These are phyloP conservation scores for Urtica urens DNA, from an alignment of 306 rosid species.

Conservation along the genomic window DNA sequence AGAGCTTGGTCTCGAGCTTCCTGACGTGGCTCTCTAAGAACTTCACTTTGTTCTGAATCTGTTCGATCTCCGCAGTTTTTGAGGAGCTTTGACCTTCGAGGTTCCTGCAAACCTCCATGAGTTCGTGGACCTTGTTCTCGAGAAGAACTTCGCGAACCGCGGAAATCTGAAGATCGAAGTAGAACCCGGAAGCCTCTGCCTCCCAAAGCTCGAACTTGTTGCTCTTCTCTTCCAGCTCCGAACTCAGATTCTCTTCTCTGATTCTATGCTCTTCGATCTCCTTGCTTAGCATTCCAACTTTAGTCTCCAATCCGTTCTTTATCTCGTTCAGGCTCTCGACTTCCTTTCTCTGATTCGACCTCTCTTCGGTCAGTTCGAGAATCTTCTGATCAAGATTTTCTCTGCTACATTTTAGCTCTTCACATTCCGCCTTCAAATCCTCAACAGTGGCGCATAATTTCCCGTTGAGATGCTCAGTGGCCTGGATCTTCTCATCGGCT, in stretches of 20 bases:
- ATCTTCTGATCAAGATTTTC: conserved; percentile 48
- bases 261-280: conserved; percentile 57
- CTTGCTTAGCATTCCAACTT: conserved; percentile 41
- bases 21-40: conserved; percentile 64
- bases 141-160: conserved; percentile 70
- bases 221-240: conserved; percentile 70
- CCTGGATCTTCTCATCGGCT: conserved; percentile 49
- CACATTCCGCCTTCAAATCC: conserved; percentile 47
- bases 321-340: conserved; percentile 45
- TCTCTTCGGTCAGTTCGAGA: conserved; percentile 47
- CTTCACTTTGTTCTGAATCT: conserved; percentile 37
- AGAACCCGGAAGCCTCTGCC: conserved; percentile 81
- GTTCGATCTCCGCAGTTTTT: conserved; percentile 48
- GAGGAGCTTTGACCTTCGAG: conserved; percentile 54
- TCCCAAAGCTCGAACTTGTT: conserved; percentile 84
- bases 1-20: conserved; percentile 48
- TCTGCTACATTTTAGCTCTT: conserved; percentile 29
- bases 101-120: conserved; percentile 46
- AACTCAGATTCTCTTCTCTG: conserved; percentile 59
- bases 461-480: conserved; percentile 37
- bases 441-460: conserved; percentile 42
- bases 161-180: conserved; percentile 79
- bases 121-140: conserved; percentile 76
- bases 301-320: conserved; percentile 37
- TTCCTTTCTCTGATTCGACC: conserved; percentile 46